These are phyloP conservation scores for Lachnellula cervina DNA, from an alignment of 2,329 filamentous ascomycete genomes.

Conservation along the genomic window DNA sequence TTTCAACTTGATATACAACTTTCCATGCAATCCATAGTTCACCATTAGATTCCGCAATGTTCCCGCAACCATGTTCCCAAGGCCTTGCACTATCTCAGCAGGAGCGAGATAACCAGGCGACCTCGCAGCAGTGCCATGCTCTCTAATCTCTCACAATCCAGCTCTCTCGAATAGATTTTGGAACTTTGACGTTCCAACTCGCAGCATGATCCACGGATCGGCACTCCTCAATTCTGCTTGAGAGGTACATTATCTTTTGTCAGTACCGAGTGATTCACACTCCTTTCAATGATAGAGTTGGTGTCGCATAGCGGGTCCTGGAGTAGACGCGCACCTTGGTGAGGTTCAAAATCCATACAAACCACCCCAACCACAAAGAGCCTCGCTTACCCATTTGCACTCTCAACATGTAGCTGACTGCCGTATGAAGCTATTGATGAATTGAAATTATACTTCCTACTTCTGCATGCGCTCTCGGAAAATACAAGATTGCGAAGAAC, in stretches of 20 bases:
- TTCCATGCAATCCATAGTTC: background rate
- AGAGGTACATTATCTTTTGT: too few relatives aligned
- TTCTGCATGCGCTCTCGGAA: background rate
- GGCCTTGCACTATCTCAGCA: too few relatives aligned
- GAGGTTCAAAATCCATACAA: background rate
- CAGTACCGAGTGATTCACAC: too few relatives aligned
- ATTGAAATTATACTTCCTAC: background rate
- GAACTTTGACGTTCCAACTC: background rate
- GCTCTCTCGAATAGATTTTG: background rate
- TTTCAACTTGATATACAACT: background rate
- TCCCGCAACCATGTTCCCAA: background rate
- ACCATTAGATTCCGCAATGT: background rate
- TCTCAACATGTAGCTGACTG: background rate
- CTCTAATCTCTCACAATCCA: background rate
- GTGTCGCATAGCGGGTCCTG: background rate
- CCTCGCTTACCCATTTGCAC: conserved; percentile 2
- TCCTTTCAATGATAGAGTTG: too few relatives aligned
- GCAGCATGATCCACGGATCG: background rate
- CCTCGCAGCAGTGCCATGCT: background rate
- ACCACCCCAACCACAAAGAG: background rate
- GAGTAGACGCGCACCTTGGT: too few relatives aligned
- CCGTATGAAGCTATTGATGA: conserved; percentile 1
- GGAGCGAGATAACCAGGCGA: background rate
- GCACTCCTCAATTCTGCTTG: too few relatives aligned
- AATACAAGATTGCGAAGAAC: background rate